Base-by-base conservation (phyloP, 1,284 basidiomycete species). In the Tylopilus sp. region DNA sequence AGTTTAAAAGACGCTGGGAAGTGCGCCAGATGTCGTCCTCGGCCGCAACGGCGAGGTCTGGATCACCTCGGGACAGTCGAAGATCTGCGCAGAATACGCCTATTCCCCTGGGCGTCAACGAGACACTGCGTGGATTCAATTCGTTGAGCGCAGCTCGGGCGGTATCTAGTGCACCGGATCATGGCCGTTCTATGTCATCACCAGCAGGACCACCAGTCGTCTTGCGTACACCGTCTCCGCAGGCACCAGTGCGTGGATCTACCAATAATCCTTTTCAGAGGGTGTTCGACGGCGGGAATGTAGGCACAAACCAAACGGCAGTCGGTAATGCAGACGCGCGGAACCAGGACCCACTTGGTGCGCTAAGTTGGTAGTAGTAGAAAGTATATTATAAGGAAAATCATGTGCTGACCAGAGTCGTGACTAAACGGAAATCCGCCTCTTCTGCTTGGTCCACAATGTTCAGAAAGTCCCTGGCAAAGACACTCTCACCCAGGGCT, bases 271-370 rank as follows among this genome's bases (percentile, higher is more conserved):
- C 59, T 21, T 59, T 59, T 44, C 60, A 68, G 43, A 64, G 63
- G 29, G 57, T 44, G 28, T 47, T 53, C 0, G 56, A 58, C 6
- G 47, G 41, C 24, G 48, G 50, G 36, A 45, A 49, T 24, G 36
- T 18, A 17, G 35, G n/a, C 3, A 44, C 59, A 28, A 59, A 46
- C 48, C 65, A 56, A 55, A 61, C 48, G 36, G 48, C 51, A 54
- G 57, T 56, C 53, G 59, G 65, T 48, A 62, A 64, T 61, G 69
- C 63, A 52, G 67, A 62, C 29, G 45, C 51, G 41, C 57, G 57
- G 36, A 68, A 49, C 47, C 60, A 63, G 38, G 83, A 87, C 69
- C 84, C 84, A n/a, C 63, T 87, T 40, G 83, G 84, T 37, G 84
- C 74, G 45, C 63, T 80, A 51, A 68, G 65, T 52, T 70, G 65